Base-by-base conservation (phyloP, 768 basidiomycete species). In the Galerina sulciceps region DNA sequence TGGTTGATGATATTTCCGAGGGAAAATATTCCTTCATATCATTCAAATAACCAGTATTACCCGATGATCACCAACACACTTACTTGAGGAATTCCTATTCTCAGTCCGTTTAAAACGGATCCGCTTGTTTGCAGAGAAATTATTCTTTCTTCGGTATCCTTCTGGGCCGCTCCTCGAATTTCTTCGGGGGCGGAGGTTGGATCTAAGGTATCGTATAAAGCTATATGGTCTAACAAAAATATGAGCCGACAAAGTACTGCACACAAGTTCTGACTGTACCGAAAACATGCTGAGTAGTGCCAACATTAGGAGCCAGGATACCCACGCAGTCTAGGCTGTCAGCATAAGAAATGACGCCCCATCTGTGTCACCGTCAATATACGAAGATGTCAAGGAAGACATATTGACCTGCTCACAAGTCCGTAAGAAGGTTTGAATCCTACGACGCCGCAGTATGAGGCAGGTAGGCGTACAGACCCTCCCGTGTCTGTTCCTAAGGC, bases 361-460 rank as follows among this genome's bases (percentile, higher is more conserved):
- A 90, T 67, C 96, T 94, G 42, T 1, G 10, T 20, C 41, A 44
- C 23, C 8, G 36, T 53, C 35, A 53, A 49, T 13, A 20, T 51
- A 50, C 35, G 35, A 41, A 22, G 26, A n/a, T 51, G n/a, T 36
- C 22, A 55, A 42, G 36, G 54, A 41, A 40, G 8, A 13, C 42
- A 34, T 35, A 18, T 51, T 53, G 53, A 93, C 92, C 94, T 82
- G 67, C 93, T 94, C 31, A 98, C 75, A 40, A 98, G 77, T 3
- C 96, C 96, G 65, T 98, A 98, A 0, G 95, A 96, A 0, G 96
- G 96, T 68, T 99, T 99, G 43, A 98, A 74, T 0, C 97, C 97
- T 2, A 92, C 87, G 0, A 97, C 79, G 4, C 95, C 94, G 64
- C 94, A 97, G 67, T 98, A 98, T 2, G 94, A 88, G 0, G 97